Percentiles rank a stretch among this genome's conserved stretches.
Conservation (phyloP, 2,329 filamentous ascomycete genomes). For the Aspergillus sergii region DNA sequence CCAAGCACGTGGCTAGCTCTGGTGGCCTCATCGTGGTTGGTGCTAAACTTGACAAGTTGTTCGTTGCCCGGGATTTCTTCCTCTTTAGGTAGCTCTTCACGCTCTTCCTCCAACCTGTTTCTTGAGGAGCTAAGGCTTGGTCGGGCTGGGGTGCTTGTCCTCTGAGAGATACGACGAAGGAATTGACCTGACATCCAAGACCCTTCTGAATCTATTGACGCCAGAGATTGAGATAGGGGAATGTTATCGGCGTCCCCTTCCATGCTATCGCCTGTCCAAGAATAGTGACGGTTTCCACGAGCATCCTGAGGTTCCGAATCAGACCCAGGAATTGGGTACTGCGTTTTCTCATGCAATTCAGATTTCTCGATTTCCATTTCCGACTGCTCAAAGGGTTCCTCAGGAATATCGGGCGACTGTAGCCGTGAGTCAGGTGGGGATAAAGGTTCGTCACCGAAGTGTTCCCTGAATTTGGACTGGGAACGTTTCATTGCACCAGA, state of each 20-base stretch:
- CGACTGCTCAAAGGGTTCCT: constrained; percentile 26
- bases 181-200: constrained; percentile 89
- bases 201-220: constrained; percentile 91
- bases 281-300: constrained; percentile 36
- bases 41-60: constrained; percentile 64
- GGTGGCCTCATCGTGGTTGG: constrained; percentile 48
- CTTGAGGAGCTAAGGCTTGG: constrained; percentile 41
- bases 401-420: constrained; percentile 71
- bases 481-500: constrained; percentile 72
- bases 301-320: constrained; percentile 33
- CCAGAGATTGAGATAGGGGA: constrained; percentile 76
- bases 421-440: constrained; percentile 84
- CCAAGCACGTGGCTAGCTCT: constrained; percentile 54
- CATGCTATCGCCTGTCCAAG: constrained; percentile 47
- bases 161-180: constrained; percentile 53
- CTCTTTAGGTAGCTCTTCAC: constrained; percentile 42
- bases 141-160: constrained; percentile 36
- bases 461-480: constrained; percentile 88
- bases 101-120: constrained; percentile 55
- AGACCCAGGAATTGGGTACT: constrained; percentile 28
- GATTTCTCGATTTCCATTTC: constrained; percentile 14
- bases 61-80: constrained; percentile 76
- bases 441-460: constrained; percentile 80
- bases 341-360: constrained; percentile 17
- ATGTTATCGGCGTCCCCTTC: constrained; percentile 52